phyloP scores from a whole-genome alignment of 2,329 filamentous ascomycete genomes.

The Rhinocladiella similis region DNA sequence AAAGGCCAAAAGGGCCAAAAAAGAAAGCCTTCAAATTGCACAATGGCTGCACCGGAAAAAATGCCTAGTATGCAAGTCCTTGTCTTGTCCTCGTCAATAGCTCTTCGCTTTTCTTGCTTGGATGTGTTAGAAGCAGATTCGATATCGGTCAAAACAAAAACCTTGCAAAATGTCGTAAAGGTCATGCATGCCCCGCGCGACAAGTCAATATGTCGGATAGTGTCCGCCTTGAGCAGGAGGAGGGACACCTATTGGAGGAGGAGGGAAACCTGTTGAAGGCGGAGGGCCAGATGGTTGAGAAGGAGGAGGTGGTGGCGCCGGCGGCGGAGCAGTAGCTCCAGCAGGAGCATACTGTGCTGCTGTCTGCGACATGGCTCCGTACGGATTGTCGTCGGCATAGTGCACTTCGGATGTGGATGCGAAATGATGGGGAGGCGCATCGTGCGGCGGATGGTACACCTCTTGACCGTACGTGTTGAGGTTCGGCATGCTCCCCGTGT shows the following conservation, averaged over 20 bases:
- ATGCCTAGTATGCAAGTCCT: no score
- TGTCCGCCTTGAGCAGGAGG: neutral
- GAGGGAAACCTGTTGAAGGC: conserved; percentile 2
- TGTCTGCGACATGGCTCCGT: conserved; percentile 14
- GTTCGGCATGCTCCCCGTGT: conserved; percentile 23
- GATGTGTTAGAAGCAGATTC: no score
- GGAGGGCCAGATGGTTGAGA: conserved; percentile 6
- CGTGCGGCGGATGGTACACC: conserved; percentile 8
- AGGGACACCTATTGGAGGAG: neutral
- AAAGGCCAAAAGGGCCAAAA: no score
- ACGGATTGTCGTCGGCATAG: conserved; percentile 26
- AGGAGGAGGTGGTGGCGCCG: neutral
- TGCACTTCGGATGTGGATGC: conserved; percentile 1
- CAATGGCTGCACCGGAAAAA: no score
- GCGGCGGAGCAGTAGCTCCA: no score
- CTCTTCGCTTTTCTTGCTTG: no score
- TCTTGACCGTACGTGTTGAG: conserved; percentile 11
- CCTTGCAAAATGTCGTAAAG: neutral
- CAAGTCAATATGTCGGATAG: neutral
- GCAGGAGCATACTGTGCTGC: conserved; percentile 7
- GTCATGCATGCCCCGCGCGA: neutral
- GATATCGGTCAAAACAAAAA: neutral
- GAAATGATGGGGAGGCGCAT: conserved; percentile 1
- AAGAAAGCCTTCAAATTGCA: no score
- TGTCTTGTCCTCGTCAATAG: no score